A percentile compares a stretch with the other conserved stretches of the same genome.
These are phyloP conservation scores for Pichia paraexigua DNA, from an alignment of 805 yeast genomes.

Conservation along the genomic window DNA sequence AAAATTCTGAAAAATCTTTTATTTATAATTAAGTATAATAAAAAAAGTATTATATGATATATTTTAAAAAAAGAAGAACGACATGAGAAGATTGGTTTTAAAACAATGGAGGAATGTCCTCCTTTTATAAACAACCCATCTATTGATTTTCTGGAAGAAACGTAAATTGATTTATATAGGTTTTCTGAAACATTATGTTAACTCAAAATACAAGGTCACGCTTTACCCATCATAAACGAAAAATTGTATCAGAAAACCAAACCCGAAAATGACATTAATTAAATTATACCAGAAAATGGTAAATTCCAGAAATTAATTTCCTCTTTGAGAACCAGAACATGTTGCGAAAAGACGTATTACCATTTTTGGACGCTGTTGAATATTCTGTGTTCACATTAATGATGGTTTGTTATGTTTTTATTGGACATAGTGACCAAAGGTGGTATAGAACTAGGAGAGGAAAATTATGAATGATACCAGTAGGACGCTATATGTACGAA, in stretches of 20 bases:
- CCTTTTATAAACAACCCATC: not conserved
- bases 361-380: not conserved
- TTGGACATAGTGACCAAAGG: too few relatives aligned
- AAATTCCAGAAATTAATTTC: not conserved
- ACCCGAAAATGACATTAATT: too few relatives aligned
- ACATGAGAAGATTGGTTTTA: not conserved
- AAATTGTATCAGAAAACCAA: too few relatives aligned
- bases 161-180: too few relatives aligned
- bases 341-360: not conserved
- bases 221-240: too few relatives aligned
- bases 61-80: not conserved
- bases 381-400: not conserved
- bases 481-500: conserved; percentile 39
- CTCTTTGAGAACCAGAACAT: not conserved
- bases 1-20: too few relatives aligned
- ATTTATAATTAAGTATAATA: not conserved
- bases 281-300: not conserved
- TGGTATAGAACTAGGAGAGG: too few relatives aligned
- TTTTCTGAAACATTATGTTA: too few relatives aligned
- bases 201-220: too few relatives aligned
- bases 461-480: not conserved
- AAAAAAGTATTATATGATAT: not conserved
- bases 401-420: too few relatives aligned
- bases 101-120: not conserved
- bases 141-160: not conserved